Evolutionary conservation across 176 grass and related monocot species (phyloP).

Genomic region (Bromus sterilis): DNA sequence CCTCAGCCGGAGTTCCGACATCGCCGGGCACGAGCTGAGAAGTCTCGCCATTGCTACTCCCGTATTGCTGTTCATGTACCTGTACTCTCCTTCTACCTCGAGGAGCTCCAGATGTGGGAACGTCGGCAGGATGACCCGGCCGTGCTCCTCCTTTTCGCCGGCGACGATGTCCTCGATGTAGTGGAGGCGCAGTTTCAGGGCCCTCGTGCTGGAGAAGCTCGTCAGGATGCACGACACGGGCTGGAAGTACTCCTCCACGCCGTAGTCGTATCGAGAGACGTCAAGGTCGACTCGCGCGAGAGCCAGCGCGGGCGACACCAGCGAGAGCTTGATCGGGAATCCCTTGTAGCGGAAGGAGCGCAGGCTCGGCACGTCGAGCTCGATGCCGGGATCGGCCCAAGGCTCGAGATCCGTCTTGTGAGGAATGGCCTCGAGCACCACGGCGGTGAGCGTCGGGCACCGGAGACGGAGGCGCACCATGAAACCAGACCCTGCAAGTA

Average conservation of each 20-base stretch:
- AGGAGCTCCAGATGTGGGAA: no score
- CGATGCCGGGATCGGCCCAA: not conserved
- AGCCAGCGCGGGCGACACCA: not conserved
- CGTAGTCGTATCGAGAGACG: not conserved
- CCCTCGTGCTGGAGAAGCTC: no score
- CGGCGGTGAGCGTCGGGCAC: not conserved
- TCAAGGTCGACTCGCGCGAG: not conserved
- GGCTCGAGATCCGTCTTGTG: not conserved
- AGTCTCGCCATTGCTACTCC: no score
- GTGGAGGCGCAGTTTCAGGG: no score
- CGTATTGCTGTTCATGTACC: no score
- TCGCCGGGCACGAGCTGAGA: no score
- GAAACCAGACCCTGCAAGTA: not conserved
- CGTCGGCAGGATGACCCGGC: no score
- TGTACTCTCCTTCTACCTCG: no score
- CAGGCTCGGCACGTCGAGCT: not conserved
- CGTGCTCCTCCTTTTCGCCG: no score
- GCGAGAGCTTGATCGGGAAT: not conserved
- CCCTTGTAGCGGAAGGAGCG: not conserved
- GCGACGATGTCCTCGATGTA: no score
- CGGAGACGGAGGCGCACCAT: not conserved
- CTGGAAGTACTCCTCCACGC: not conserved
- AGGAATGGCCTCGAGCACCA: not conserved
- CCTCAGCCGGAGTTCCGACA: no score
- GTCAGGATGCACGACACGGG: not conserved